A percentile compares a stretch with the other conserved stretches of the same genome.
These are phyloP conservation scores for Viola odorata DNA, from an alignment of 345 rosid species.

Conservation along the genomic window DNA sequence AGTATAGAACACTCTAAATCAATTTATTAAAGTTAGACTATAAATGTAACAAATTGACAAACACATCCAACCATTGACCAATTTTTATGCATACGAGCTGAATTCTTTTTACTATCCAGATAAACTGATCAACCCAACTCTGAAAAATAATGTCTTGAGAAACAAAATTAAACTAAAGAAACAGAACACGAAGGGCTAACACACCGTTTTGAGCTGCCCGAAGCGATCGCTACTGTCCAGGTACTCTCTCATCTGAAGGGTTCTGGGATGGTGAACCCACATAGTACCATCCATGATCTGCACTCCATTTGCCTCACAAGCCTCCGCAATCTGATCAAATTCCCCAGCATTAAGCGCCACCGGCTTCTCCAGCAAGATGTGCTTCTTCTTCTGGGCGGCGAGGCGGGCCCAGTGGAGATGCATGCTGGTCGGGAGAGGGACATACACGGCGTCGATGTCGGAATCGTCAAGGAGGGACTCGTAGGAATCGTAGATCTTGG, in stretches of 20 bases:
- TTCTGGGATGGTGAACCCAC: slow-evolving; percentile 84
- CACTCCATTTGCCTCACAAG: slow-evolving; percentile 56
- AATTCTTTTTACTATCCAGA: neutral
- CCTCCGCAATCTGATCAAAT: slow-evolving; percentile 52
- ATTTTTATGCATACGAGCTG: no score
- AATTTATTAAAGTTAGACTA: no score
- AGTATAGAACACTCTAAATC: no score
- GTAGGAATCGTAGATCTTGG: slow-evolving; percentile 62
- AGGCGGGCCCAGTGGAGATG: slow-evolving; percentile 61
- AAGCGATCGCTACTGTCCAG: slow-evolving; percentile 41
- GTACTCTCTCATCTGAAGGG: slow-evolving; percentile 44
- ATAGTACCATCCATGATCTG: slow-evolving; percentile 89
- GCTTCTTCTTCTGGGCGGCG: slow-evolving; percentile 70
- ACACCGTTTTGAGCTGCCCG: slow-evolving; percentile 55
- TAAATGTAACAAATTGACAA: no score
- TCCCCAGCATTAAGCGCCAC: slow-evolving; percentile 49
- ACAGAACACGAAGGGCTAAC: neutral
- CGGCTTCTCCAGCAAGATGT: slow-evolving; percentile 75
- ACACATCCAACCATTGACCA: no score
- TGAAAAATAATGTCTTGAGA: neutral
- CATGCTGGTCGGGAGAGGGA: slow-evolving; percentile 71
- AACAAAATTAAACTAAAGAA: neutral
- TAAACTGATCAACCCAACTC: neutral
- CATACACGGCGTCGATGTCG: slow-evolving; percentile 63
- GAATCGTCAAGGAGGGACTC: slow-evolving; percentile 69